Evolutionary conservation across 306 rosid genomes (phyloP), one percentile per base, ranked within the genome.

Genomic region (Pachyrhizus erosus): DNA sequence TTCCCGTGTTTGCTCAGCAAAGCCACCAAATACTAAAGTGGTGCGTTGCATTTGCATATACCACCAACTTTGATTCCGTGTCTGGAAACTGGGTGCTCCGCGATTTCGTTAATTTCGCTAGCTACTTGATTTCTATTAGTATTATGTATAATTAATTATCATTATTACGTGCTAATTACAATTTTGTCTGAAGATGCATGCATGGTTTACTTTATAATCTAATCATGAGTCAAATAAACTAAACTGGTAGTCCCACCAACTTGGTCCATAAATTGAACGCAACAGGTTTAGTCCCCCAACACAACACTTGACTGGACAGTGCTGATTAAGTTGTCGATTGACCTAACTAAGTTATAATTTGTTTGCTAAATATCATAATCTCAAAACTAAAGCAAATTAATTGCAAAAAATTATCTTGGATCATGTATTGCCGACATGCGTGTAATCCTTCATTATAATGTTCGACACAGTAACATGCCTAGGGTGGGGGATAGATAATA

Each of bases 401-500:
- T 51, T n/a, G 7, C 24, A 84, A 23, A 23, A 76, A 70, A 62
- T 68, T 34, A 21, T 70, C 20, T 77, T 84, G 73, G 78, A 84
- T 74, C 84, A 52, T 84, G 29, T 24, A 39, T 74, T 15, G 79
- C 83, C 82, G 85, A 88, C 93, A 87, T 70, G 74, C 71, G 82
- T 64, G 86, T n/a, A 72, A 79, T 77, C 69, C 79, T 51, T 29
- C 83, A 17, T 77, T 72, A 86, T 74, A 82, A 70, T 86, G 90
- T 84, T 76, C 4, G 55, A 52, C 77, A 66, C 70, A 67, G 67
- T 73, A 80, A 74, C 54, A 55, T 62, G 72, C 76, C 49, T 31
- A 10, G 20, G 64, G 62, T 26, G 1, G 55, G 75, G 75, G 55
- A 7, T 39, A 17, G 21, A 24, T 11, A 21, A 51, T 79, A 60